Evolutionary conservation across 2,329 filamentous ascomycete species (phyloP).

Genomic region (Huntiella decipiens): DNA sequence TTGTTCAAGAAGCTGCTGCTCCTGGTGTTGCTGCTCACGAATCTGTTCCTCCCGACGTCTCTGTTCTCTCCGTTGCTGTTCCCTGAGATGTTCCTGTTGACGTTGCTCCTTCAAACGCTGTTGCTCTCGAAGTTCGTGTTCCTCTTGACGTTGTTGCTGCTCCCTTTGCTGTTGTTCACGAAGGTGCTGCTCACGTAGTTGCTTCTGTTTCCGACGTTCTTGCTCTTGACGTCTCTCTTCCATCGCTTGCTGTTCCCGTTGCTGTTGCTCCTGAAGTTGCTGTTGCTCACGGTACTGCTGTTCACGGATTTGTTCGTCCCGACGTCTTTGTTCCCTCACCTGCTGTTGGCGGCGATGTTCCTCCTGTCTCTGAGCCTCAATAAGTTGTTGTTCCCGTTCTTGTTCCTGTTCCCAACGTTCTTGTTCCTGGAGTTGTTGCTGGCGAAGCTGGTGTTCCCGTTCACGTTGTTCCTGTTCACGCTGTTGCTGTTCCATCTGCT

Average conservation of each 20-base stretch:
- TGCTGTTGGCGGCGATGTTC: too few species aligned
- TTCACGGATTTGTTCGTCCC: background rate
- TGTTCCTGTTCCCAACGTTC: slow-evolving; percentile 3
- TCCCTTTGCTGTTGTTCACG: too few species aligned
- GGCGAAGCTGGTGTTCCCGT: background rate
- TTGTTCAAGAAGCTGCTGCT: background rate
- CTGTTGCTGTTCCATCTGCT: background rate
- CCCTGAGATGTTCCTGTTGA: background rate
- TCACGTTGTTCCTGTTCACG: background rate
- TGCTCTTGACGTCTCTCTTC: background rate
- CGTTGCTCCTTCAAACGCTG: slow-evolving; percentile 12
- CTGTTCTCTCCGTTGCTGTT: background rate
- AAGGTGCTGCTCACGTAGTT: too few species aligned
- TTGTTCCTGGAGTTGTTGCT: slow-evolving; percentile 9
- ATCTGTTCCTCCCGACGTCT: background rate
- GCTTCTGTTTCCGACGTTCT: slow-evolving; percentile 12
- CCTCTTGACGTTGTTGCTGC: background rate
- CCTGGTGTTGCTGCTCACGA: background rate
- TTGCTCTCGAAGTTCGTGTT: slow-evolving; percentile 6
- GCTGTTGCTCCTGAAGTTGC: slow-evolving; percentile 12
- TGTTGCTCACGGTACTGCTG: slow-evolving; percentile 15
- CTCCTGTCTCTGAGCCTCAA: background rate
- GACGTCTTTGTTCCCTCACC: too few species aligned
- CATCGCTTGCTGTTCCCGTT: slow-evolving; percentile 12
- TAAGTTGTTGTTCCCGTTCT: slow-evolving; percentile 12